Base-by-base conservation (phyloP, 805 yeast species). In the Starmerella kuoi region DNA sequence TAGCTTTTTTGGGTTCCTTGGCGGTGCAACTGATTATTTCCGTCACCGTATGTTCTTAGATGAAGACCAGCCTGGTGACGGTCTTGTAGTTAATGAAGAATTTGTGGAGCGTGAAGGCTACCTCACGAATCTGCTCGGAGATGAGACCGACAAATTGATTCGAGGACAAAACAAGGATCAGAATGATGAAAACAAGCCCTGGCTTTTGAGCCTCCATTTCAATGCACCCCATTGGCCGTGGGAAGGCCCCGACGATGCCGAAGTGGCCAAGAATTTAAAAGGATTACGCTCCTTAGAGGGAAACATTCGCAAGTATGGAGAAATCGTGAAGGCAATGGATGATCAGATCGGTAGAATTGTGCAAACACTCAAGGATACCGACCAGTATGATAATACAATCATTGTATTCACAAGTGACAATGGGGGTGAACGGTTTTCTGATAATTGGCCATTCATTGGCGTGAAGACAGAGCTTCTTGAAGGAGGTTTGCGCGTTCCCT, bases 141-240 rank as follows among this genome's bases (percentile, higher is more conserved):
- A 51, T 25, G 50, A 42, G 19, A 47, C 66, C 2, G 64, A 68
- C 1, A 42, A 68, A 23, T 69, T 59, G 47, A 63, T 58, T 5
- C 5, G 22, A 12, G 40, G 70, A 15, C 59, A 56, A 7, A 48
- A 8, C 51, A 57, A 18, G 4, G 70, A 60, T n/a, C n/a, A n/a
- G n/a, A n/a, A n/a, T n/a, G n/a, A n/a, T n/a, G n/a, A n/a, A n/a
- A n/a, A n/a, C n/a, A 59, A 69, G 50, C 79, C 79, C 8, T 74
- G 71, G 47, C 70, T 73, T 43, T 73, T 75, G 3, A 56, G 63
- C 20, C 58, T 75, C 43, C 74, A 79, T 5, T 74, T 71, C 50
- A 73, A 78, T 4, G 79, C 80, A 1, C 80, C 79, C 2, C 79
- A 74, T 53, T 75, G 80, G 79, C 80, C 80, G 9, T 65, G 67